Conservation (phyloP, 2,329 filamentous ascomycete species). For the Xylariaceae sp. region DNA sequence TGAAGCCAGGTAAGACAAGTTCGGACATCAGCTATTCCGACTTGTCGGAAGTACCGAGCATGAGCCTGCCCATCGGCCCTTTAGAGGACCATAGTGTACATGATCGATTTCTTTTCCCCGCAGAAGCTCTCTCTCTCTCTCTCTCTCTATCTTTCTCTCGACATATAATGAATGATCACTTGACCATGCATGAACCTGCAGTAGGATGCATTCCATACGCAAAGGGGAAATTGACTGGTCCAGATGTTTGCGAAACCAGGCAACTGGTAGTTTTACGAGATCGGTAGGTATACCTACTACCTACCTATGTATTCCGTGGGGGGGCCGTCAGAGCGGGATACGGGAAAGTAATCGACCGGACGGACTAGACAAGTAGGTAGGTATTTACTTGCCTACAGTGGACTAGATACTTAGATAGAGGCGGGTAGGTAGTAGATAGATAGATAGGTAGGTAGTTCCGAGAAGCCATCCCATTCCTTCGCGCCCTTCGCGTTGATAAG, state of each 20-base stretch:
- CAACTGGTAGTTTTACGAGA: slow-evolving; percentile 11
- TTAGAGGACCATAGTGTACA: slow-evolving; percentile 3
- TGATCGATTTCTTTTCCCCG: slow-evolving; percentile 7
- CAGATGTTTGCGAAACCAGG: slow-evolving; percentile 13
- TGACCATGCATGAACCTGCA: slow-evolving; percentile 22
- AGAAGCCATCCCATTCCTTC: too few species aligned
- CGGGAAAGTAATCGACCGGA: too few species aligned
- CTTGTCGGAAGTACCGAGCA: background rate
- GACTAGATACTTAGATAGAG: too few species aligned
- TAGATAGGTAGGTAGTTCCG: too few species aligned
- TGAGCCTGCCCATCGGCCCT: background rate
- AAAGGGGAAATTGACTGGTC: slow-evolving; percentile 7
- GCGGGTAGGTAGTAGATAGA: too few species aligned
- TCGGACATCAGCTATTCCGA: background rate
- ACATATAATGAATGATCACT: slow-evolving; percentile 15
- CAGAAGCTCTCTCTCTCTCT: background rate
- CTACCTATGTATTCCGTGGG: background rate
- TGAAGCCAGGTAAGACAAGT: too few species aligned
- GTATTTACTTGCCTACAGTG: too few species aligned
- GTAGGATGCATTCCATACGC: slow-evolving; percentile 8
- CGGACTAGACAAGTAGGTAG: too few species aligned
- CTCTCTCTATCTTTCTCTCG: too few species aligned
- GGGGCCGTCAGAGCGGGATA: too few species aligned
- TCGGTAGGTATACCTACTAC: too few species aligned
- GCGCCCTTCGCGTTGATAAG: too few species aligned